phyloP scores from a whole-genome alignment of 345 rosid species.

The Raphanus sativus region DNA sequence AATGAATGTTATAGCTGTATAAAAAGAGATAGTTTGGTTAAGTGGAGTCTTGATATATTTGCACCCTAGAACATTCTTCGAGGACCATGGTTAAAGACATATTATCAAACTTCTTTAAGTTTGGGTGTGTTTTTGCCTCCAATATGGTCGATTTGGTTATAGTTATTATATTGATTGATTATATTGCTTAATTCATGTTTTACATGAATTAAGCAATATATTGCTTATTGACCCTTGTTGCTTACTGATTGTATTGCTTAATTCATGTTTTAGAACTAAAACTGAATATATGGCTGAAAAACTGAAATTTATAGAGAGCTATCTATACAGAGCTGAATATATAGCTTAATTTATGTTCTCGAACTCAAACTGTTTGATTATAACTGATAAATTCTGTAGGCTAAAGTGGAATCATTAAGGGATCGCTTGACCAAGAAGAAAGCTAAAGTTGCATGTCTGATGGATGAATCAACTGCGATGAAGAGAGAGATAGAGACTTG shows the following conservation, averaged over 20 bases:
- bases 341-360: neutral
- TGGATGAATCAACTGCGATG: conserved; percentile 68
- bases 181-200: conserved; percentile 7
- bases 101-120: conserved; percentile 4
- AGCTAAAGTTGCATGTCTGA: conserved; percentile 59
- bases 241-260: neutral
- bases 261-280: conserved; percentile 8
- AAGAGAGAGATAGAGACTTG: conserved; percentile 65
- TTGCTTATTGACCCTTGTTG: too few species aligned
- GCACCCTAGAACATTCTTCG: neutral
- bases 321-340: neutral
- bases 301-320: neutral
- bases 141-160: neutral
- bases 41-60: conserved; percentile 10
- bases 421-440: conserved; percentile 64
- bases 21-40: conserved; percentile 1
- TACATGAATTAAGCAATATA: too few species aligned
- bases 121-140: conserved; percentile 11
- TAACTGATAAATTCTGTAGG: conserved; percentile 44
- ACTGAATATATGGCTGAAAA: neutral
- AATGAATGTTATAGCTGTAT: neutral
- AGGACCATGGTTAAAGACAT: neutral
- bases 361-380: conserved; percentile 10
- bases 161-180: neutral
- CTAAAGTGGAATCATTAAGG: conserved; percentile 55